A percentile compares a stretch with the other conserved stretches of the same genome.
Evolutionary conservation across 2,329 filamentous ascomycete species (phyloP).

Genomic region (Fusarium guadeloupense): DNA sequence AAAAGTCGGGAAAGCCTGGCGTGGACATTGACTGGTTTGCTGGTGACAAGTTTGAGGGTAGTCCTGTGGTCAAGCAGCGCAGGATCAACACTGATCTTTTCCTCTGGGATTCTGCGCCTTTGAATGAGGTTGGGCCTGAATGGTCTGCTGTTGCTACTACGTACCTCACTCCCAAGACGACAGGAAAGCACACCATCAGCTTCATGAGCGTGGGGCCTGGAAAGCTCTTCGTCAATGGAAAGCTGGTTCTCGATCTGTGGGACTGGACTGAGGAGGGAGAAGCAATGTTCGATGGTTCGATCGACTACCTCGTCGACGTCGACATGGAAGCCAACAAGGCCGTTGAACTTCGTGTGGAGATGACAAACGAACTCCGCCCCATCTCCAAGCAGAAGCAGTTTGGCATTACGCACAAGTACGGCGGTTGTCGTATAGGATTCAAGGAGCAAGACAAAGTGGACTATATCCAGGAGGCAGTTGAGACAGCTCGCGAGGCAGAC

Average conservation of each 20-base stretch:
- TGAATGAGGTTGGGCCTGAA: conserved; percentile 66
- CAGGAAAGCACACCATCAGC: conserved; percentile 71
- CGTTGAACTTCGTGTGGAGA: conserved; percentile 62
- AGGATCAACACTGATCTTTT: conserved; percentile 73
- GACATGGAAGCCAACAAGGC: conserved; percentile 67
- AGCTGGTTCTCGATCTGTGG: conserved; percentile 71
- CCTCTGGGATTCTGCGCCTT: conserved; percentile 74
- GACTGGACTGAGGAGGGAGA: conserved; percentile 75
- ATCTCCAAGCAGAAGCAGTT: conserved; percentile 66
- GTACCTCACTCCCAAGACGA: conserved; percentile 65
- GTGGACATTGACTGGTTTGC: conserved; percentile 72
- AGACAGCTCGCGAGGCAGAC: conserved; percentile 68
- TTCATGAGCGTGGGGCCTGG: conserved; percentile 75
- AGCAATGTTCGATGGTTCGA: conserved; percentile 75
- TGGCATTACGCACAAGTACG: conserved; percentile 71
- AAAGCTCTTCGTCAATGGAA: conserved; percentile 66
- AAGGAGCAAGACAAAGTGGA: conserved; percentile 71
- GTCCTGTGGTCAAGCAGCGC: conserved; percentile 65
- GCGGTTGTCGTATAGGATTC: conserved; percentile 76
- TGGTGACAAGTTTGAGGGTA: conserved; percentile 69
- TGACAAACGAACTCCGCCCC: conserved; percentile 70
- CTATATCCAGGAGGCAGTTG: conserved; percentile 71
- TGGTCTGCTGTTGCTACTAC: conserved; percentile 73
- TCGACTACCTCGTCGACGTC: conserved; percentile 70
- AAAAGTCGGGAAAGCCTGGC: conserved; percentile 62